Conservation (phyloP, 192 early-diverging fungal species). For the Entomortierella beljakovae region DNA sequence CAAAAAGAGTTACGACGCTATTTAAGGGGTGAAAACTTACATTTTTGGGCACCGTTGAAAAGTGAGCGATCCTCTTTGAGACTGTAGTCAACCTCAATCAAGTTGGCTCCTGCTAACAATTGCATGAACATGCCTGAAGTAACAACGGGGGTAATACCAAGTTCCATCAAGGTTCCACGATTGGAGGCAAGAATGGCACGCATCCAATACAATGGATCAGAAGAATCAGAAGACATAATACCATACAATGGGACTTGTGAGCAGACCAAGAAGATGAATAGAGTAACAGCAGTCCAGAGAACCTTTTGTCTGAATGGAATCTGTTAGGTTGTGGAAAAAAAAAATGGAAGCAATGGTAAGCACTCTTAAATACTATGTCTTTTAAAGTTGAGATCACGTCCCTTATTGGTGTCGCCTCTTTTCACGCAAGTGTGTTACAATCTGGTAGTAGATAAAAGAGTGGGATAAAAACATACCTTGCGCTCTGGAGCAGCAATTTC, state of each 20-base stretch:
- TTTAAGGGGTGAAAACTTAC: conserved; percentile 42
- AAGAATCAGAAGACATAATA: conserved; percentile 99
- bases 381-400: too few relatives aligned
- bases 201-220: conserved; percentile 99
- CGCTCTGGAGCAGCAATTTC: conserved; percentile 98
- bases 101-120: conserved; percentile 96
- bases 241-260: conserved; percentile 99
- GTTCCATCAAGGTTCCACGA: conserved; percentile 99
- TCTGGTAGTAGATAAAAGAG: background rate
- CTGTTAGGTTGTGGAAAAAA: conserved; percentile 49
- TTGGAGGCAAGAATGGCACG: conserved; percentile 99
- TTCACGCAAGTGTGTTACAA: background rate
- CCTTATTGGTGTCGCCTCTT: background rate
- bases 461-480: conserved; percentile 71
- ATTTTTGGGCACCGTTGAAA: conserved; percentile 98
- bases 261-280: conserved; percentile 99
- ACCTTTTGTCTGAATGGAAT: conserved; percentile 98
- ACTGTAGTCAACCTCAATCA: conserved; percentile 99
- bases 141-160: conserved; percentile 99
- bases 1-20: background rate
- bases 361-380: too few relatives aligned
- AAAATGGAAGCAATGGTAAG: background rate
- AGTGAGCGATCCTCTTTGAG: conserved; percentile 98
- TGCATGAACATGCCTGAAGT: conserved; percentile 99
- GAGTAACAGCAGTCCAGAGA: conserved; percentile 99